Base-by-base conservation (phyloP, 2,329 filamentous ascomycete species). In the Apiospora kogelbergensis region DNA sequence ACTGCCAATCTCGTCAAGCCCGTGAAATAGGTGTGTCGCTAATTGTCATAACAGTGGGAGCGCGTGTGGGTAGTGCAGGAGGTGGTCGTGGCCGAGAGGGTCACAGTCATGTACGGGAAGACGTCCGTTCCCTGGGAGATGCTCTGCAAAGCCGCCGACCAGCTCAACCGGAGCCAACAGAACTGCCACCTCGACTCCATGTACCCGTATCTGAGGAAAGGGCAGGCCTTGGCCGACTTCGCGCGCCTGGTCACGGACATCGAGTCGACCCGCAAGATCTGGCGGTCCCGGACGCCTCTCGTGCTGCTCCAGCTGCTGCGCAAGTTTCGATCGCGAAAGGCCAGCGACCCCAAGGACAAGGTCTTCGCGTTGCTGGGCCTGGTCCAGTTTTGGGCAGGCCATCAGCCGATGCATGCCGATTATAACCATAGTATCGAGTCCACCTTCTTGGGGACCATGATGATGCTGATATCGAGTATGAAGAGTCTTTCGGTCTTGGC, bases 41-140 rank as follows among this genome's bases (percentile, higher is more conserved):
- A 66, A 33, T 37, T 30, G 3, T 7, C 9, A 20, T 1, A 3
- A n/a, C 42, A 73, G 70, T 73, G 72, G 71, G 45, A 53, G 41
- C 68, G 72, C 46, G 72, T 73, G 20, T 73, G 72, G 72, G 72
- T 73, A 9, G 71, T 73, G 10, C 72, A 73, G 57, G 72, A 73
- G 46, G 72, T 71, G 5, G 70, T 73, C 4, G 71, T 73, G 3
- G 71, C 72, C 10, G 66, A 68, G 26, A 67, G 42, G 17, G 64
- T 70, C 3, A 46, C 69, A 6, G 65, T 73, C 9, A 67, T 71
- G 45, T 73, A 72, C 33, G 71, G 68, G 30, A 70, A 67, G 6
- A 57, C 71, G 44, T 71, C 71, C 46, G 69, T 70, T 7, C 71
- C 72, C 2, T 73, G 72, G 72, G 64, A 67, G 13, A 24, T 73